Evolutionary conservation across 2,329 filamentous ascomycete genomes (phyloP), one percentile per base, ranked within the genome.

Genomic region (Beauveria pseudobassiana): DNA sequence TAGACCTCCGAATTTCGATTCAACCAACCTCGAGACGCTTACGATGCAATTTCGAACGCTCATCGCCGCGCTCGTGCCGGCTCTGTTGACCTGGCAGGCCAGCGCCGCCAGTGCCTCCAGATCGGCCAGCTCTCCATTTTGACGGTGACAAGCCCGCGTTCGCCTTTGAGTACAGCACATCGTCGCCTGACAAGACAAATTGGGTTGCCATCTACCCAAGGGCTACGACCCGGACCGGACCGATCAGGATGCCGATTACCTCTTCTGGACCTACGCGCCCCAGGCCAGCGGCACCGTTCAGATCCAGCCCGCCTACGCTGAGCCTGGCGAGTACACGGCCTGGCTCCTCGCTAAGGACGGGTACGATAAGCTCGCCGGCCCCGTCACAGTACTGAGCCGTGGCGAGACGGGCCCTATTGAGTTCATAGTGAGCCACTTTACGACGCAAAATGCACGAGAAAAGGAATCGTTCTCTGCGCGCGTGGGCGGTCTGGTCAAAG

Each of bases 371-470:
- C 55, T 59, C 42, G 49, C 48, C 18, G 49, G 45, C 22, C 53
- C 54, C 20, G 30, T 53, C 16, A 24, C 3, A 20, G 38, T 24
- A 8, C 8, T 51, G n/a, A 56, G 59, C 49, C 53, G 38, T 4
- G 61, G 61, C 40, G 61, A 62, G 40, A 62, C 53, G 40, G 62
- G 56, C 14, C 56, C 62, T 28, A 66, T 70, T 52, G 48, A 18
- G 3, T 77, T 77, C 59, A 67, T 74, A 43, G 66, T 69, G 12
- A 61, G 66, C 26, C 61, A 65, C 1, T 63, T 72, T 42, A 74
- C 70, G 5, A 69, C 73, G 2, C 70, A 71, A n/a, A 77, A 77
- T 62, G 75, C 70, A 3, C 72, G 74, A 1, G 65, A 69, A 14
- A 72, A 70, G 14, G 71, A 75, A 5, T 51, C 53, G 3, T 78